Evolutionary conservation across 2,329 filamentous ascomycete genomes (phyloP).

Genomic region (Juglanconis oblonga): DNA sequence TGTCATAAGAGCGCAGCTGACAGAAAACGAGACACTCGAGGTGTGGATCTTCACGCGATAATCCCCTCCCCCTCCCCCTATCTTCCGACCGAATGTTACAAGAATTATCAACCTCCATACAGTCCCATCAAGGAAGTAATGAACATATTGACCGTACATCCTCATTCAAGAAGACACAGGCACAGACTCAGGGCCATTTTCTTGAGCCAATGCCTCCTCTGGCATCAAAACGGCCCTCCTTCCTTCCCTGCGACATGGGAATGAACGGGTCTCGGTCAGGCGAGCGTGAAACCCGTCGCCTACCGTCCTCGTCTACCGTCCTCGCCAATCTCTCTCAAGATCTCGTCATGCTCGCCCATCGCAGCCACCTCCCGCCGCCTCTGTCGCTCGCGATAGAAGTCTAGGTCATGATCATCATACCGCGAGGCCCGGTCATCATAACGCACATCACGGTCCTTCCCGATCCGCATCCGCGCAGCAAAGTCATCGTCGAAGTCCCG

Average conservation of each 20-base stretch:
- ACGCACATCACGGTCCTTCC: background rate
- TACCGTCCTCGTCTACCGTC: constrained; percentile 1
- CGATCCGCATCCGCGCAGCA: background rate
- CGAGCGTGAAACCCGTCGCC: background rate
- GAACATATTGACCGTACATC: background rate
- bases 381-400: background rate
- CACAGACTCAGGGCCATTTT: background rate
- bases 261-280: background rate
- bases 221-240: background rate
- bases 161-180: background rate
- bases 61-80: background rate
- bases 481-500: background rate
- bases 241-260: background rate
- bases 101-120: background rate
- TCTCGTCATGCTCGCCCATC: constrained; percentile 6
- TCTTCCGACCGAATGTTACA: background rate
- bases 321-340: background rate
- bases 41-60: background rate
- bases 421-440: background rate
- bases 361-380: constrained; percentile 1
- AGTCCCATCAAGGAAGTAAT: background rate
- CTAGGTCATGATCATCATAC: background rate
- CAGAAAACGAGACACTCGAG: background rate
- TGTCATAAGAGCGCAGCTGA: background rate
- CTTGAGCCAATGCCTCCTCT: background rate